These are phyloP conservation scores for Metschnikowia continentalis DNA, from an alignment of 805 yeast genomes.

Conservation along the genomic window DNA sequence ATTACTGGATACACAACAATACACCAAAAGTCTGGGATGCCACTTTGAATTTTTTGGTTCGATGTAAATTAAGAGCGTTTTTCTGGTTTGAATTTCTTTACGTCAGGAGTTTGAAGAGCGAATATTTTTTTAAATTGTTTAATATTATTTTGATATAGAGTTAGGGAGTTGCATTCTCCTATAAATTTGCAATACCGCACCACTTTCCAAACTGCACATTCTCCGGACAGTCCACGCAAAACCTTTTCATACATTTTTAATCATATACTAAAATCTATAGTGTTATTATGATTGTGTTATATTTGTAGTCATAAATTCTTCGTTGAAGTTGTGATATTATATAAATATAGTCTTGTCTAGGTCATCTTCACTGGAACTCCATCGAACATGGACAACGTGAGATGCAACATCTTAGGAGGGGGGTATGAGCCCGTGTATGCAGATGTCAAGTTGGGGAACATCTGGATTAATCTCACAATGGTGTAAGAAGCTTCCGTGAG, in stretches of 20 bases:
- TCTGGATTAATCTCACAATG: slow-evolving; percentile 33
- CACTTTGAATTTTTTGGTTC: background rate
- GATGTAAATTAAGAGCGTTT: background rate
- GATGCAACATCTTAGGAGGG: slow-evolving; percentile 20
- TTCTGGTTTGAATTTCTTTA: too few relatives aligned
- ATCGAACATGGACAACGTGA: slow-evolving; percentile 23
- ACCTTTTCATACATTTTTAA: too few relatives aligned
- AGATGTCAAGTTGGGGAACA: slow-evolving; percentile 23
- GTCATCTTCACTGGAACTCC: slow-evolving; percentile 19
- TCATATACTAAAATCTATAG: too few relatives aligned
- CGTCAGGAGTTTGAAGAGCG: too few relatives aligned
- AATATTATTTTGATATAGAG: too few relatives aligned
- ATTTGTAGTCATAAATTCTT: background rate
- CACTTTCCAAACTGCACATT: too few relatives aligned
- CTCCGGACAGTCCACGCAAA: too few relatives aligned
- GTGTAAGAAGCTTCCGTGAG: slow-evolving; percentile 48
- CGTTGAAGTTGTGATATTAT: background rate
- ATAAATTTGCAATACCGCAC: too few relatives aligned
- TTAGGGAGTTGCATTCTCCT: too few relatives aligned
- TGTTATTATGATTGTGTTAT: too few relatives aligned
- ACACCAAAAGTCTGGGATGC: background rate
- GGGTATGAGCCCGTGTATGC: slow-evolving; percentile 15
- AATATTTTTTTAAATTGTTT: too few relatives aligned
- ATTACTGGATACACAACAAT: slow-evolving; percentile 9
- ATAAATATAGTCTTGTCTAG: background rate